Evolutionary conservation across 2,329 filamentous ascomycete species (phyloP), one percentile per base, ranked within the genome.

Genomic region (Talaromyces verruculosus): DNA sequence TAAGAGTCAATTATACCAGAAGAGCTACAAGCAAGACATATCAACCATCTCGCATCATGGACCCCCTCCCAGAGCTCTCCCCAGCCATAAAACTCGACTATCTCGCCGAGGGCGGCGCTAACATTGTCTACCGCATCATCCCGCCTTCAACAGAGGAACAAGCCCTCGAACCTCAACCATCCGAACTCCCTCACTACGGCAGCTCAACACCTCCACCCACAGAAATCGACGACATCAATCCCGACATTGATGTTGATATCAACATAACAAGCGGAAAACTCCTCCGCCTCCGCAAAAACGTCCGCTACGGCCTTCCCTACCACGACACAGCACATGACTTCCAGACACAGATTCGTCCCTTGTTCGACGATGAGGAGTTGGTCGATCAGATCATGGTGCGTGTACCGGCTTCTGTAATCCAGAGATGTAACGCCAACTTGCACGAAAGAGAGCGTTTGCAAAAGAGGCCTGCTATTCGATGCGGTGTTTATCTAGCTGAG

Each of bases 51-150:
- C 37, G 17, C 55, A 41, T 22, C 1, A 41, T 41, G 35, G 70
- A 70, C 61, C 72, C 65, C 65, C 67, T 74, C 8, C 70, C 76
- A 7, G 76, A 80, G 70, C 72, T 80, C 67, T 76, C 77, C 2
- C 49, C 65, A 55, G 74, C 74, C 66, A 71, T 74, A 68, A 72
- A 75, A 65, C 73, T 79, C 65, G 63, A 72, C 15, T 87, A 86
- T 68, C 76, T 87, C 10, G 83, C 83, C 28, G 91, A 95, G 76
- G 91, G 91, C 28, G 88, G 90, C 28, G 91, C 91, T 63, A 94
- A 95, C 75, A 84, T 89, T 61, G 89, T 93, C 68, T 93, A 91
- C 72, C 84, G 84, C 70, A 83, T 91, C 65, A 79, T 80, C 55
- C 67, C 82, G 22, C 77, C 80, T 19, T 0, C 11, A 6, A 13